Conservation (phyloP, 176 grass and related monocot species). For the Guadua angustifolia region DNA sequence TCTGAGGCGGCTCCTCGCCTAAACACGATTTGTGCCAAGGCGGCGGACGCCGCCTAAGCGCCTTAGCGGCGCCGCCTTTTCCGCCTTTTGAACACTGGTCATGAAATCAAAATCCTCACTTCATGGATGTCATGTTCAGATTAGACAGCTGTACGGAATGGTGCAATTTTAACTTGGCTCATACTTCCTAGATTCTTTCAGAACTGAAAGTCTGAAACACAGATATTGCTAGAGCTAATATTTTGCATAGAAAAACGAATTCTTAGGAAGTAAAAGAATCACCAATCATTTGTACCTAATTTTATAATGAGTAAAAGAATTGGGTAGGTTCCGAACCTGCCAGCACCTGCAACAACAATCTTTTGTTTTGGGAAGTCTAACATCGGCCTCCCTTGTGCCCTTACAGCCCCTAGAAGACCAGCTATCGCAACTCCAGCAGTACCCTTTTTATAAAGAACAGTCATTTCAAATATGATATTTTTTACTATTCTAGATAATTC, state of each 20-base stretch:
- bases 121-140: no score
- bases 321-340: slow-evolving; percentile 57
- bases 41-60: no score
- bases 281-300: slow-evolving; percentile 12
- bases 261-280: not conserved
- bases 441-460: slow-evolving; percentile 63
- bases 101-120: no score
- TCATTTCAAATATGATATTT: slow-evolving; percentile 31
- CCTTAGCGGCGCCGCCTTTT: no score
- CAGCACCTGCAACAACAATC: slow-evolving; percentile 98
- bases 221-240: not conserved
- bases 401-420: slow-evolving; percentile 94
- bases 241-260: not conserved
- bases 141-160: no score
- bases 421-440: slow-evolving; percentile 99
- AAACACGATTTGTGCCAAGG: no score
- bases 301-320: slow-evolving; percentile 26
- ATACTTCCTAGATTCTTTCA: not conserved
- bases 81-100: no score
- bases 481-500: slow-evolving; percentile 15
- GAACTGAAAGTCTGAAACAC: not conserved
- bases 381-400: slow-evolving; percentile 95
- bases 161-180: not conserved
- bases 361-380: slow-evolving; percentile 98
- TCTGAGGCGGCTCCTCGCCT: no score